These are phyloP conservation scores for Aureobasidium sp. DNA, from an alignment of 2,329 filamentous ascomycete species.

Conservation along the genomic window DNA sequence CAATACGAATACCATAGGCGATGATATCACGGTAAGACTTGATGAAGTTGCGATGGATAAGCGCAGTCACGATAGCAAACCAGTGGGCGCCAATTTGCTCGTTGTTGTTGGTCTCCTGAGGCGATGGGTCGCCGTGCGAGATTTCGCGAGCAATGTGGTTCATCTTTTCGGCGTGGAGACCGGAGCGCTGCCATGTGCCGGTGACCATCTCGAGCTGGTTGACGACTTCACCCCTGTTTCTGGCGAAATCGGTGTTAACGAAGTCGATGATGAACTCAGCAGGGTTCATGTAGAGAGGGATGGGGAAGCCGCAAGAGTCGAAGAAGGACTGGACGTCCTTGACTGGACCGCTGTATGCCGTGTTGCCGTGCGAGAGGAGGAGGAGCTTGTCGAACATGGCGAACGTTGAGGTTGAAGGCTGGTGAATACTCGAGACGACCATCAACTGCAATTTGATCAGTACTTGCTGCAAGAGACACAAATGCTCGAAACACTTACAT, in stretches of 20 bases:
- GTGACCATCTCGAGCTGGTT: slow-evolving; percentile 49
- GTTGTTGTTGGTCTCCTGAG: slow-evolving; percentile 10
- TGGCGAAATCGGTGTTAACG: slow-evolving; percentile 68
- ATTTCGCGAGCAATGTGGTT: slow-evolving; percentile 30
- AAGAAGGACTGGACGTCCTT: slow-evolving; percentile 57
- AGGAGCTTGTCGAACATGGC: slow-evolving; percentile 73
- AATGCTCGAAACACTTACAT: slow-evolving; percentile 39
- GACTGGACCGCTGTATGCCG: slow-evolving; percentile 66
- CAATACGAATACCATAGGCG: slow-evolving; percentile 73
- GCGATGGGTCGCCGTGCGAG: slow-evolving; percentile 22
- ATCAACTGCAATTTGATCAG: slow-evolving; percentile 49
- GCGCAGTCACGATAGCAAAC: slow-evolving; percentile 50
- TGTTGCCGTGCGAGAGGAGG: slow-evolving; percentile 62
- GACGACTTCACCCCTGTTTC: slow-evolving; percentile 42
- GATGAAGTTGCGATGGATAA: slow-evolving; percentile 72
- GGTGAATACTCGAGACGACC: slow-evolving; percentile 76
- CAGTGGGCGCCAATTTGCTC: slow-evolving; percentile 34
- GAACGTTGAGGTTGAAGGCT: slow-evolving; percentile 74
- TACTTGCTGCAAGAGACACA: background rate
- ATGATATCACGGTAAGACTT: slow-evolving; percentile 81
- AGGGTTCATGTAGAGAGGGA: slow-evolving; percentile 68
- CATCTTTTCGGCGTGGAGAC: slow-evolving; percentile 23
- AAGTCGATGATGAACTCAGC: slow-evolving; percentile 74
- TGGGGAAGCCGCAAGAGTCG: slow-evolving; percentile 49
- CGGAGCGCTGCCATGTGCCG: slow-evolving; percentile 42